These are phyloP conservation scores for Hypoxylon sp. DNA, from an alignment of 2,329 filamentous ascomycete genomes.

Conservation along the genomic window DNA sequence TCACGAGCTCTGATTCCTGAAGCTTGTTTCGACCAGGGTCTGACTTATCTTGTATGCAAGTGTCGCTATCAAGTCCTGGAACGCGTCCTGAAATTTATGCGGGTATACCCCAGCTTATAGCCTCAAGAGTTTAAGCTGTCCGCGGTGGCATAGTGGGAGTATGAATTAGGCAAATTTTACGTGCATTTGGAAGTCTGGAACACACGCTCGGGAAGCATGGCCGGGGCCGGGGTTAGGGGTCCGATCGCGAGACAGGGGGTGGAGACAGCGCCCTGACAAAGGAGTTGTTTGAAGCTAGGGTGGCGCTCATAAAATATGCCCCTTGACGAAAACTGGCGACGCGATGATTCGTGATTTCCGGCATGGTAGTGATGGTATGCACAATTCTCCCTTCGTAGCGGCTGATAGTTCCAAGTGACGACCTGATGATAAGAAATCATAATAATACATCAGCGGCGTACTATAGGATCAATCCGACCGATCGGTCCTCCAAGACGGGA, in stretches of 20 bases:
- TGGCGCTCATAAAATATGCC: conserved; percentile 15
- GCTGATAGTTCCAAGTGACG: not conserved
- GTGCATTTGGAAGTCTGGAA: conserved; percentile 34
- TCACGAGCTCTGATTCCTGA: conserved; percentile 27
- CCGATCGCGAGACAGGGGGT: conserved; percentile 38
- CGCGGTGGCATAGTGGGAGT: conserved; percentile 8
- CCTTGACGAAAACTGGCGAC: conserved; percentile 30
- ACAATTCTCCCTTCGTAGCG: conserved; percentile 11
- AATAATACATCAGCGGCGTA: not conserved
- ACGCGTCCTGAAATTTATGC: conserved; percentile 30
- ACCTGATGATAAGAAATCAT: not conserved
- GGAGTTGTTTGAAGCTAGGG: conserved; percentile 44
- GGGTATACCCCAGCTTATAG: conserved; percentile 27
- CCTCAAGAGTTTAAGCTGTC: not conserved
- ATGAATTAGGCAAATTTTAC: conserved; percentile 28
- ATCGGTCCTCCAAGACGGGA: not conserved
- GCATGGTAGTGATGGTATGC: not conserved
- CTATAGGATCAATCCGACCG: conserved; percentile 2
- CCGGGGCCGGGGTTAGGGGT: conserved; percentile 28
- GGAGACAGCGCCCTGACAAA: conserved; percentile 47
- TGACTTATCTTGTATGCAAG: too few relatives aligned
- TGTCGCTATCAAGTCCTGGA: conserved; percentile 10
- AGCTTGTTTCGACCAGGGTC: conserved; percentile 40
- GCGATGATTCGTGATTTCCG: conserved; percentile 27
- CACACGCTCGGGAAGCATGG: conserved; percentile 28